A percentile compares a stretch with the other conserved stretches of the same genome.
phyloP scores from a whole-genome alignment of 2,329 filamentous ascomycete genomes.

The Pseudopyrenochaeta lycopersici region DNA sequence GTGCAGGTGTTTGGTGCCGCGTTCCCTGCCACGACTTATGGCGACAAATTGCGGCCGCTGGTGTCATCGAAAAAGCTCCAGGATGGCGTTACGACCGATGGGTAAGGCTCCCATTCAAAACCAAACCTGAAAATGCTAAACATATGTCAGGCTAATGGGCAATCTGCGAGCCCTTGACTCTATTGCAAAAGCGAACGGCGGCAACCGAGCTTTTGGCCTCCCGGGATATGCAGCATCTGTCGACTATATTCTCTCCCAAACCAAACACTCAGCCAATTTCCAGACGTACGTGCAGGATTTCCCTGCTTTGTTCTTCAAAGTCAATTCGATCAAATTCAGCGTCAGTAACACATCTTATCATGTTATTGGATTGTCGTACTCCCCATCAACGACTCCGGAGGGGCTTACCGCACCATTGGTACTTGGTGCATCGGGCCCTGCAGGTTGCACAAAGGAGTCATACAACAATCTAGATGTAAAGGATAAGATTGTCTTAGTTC shows the following conservation, averaged over 20 bases:
- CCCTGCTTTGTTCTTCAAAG: conserved; percentile 54
- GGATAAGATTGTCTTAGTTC: conserved; percentile 53
- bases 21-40: conserved; percentile 30
- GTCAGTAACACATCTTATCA: conserved; percentile 49
- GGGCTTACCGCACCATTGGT: conserved; percentile 55
- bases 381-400: conserved; percentile 57
- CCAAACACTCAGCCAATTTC: conserved; percentile 52
- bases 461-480: conserved; percentile 52
- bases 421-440: conserved; percentile 51
- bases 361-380: conserved; percentile 57
- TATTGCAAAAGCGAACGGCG: conserved; percentile 65
- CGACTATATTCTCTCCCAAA: conserved; percentile 64
- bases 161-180: conserved; percentile 64
- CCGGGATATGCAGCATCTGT: conserved; percentile 67
- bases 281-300: conserved; percentile 61
- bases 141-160: conserved; percentile 57
- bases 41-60: conserved; percentile 27
- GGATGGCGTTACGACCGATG: conserved; percentile 50
- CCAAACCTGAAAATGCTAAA: neutral
- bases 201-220: conserved; percentile 68
- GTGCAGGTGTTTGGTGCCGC: conserved; percentile 35
- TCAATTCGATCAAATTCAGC: conserved; percentile 53
- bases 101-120: conserved; percentile 26
- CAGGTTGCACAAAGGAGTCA: conserved; percentile 51
- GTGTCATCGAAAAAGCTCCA: conserved; percentile 53